Conservation (phyloP, 2,329 filamentous ascomycete genomes). For the Aspergillus sergii region DNA sequence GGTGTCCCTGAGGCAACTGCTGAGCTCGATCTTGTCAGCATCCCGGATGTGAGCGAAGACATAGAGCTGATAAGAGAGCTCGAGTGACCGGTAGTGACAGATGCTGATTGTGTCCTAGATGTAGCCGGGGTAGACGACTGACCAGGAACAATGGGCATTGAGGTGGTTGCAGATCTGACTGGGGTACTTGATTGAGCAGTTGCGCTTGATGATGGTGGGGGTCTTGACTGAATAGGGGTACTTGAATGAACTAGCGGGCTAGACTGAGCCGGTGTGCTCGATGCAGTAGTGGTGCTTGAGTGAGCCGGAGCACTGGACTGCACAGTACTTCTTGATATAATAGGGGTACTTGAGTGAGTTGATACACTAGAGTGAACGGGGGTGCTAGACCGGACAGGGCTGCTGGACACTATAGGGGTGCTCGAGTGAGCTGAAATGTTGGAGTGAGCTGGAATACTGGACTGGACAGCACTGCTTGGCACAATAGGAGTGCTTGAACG, state of each 20-base stretch:
- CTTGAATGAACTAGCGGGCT: background rate
- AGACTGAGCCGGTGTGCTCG: too few relatives aligned
- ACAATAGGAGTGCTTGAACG: slow-evolving; percentile 7
- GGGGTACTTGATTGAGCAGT: background rate
- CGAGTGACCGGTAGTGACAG: background rate
- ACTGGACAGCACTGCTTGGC: slow-evolving; percentile 3
- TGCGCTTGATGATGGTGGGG: slow-evolving; percentile 12
- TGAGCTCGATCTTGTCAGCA: slow-evolving; percentile 2
- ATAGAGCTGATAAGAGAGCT: slow-evolving; percentile 7
- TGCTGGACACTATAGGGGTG: slow-evolving; percentile 4
- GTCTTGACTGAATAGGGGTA: slow-evolving; percentile 7
- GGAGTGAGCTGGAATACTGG: slow-evolving; percentile 10
- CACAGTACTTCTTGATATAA: background rate
- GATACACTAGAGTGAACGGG: slow-evolving; percentile 11
- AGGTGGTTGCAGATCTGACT: background rate
- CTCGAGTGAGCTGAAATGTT: slow-evolving; percentile 16
- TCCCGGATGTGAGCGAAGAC: slow-evolving; percentile 8
- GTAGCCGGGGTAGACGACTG: background rate
- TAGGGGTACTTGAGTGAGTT: background rate
- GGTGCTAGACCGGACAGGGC: background rate
- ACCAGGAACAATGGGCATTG: background rate
- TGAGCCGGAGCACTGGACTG: background rate
- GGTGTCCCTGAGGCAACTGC: background rate
- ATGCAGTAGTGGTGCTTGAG: slow-evolving; percentile 3
- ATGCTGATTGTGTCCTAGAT: background rate